Evolutionary conservation across 805 yeast genomes (phyloP).

Genomic region (Pichia rugopelliculosa): DNA sequence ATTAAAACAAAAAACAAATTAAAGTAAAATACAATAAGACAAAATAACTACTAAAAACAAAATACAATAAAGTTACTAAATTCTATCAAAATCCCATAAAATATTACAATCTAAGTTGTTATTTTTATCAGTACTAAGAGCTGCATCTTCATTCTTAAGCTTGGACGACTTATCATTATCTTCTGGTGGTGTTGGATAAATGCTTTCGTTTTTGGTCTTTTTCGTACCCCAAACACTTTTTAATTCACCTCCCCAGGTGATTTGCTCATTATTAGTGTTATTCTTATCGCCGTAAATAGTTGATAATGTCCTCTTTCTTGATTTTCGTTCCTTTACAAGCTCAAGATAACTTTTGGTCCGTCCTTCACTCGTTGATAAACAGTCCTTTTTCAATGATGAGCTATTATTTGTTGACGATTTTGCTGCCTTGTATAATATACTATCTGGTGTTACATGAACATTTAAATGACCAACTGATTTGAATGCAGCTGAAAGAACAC

Average conservation of each 20-base stretch:
- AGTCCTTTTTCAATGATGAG: not conserved
- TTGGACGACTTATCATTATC: slow-evolving; percentile 12
- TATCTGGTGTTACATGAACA: slow-evolving; percentile 2
- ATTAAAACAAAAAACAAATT: not conserved
- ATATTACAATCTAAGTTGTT: slow-evolving; percentile 11
- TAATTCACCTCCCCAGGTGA: not conserved
- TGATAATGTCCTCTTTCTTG: not conserved
- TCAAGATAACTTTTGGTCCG: slow-evolving; percentile 1
- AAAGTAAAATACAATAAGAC: not conserved
- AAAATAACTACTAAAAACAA: slow-evolving; percentile 3
- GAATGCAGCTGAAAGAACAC: slow-evolving; percentile 39
- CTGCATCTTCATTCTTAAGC: slow-evolving; percentile 4
- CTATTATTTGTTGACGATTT: not conserved
- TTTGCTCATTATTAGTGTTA: not conserved
- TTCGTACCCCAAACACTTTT: not conserved
- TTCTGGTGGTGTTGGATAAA: slow-evolving; percentile 34
- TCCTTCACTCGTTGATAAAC: not conserved
- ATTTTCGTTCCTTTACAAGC: slow-evolving; percentile 3
- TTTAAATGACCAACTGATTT: slow-evolving; percentile 12
- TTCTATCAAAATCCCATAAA: slow-evolving; percentile 28
- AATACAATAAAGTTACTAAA: slow-evolving; percentile 17
- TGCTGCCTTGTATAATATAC: not conserved
- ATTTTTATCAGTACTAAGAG: not conserved
- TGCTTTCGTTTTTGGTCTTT: not conserved
- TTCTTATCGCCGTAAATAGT: not conserved